Evolutionary conservation across 2,329 filamentous ascomycete species (phyloP).

Genomic region (Pezicula radicicola): DNA sequence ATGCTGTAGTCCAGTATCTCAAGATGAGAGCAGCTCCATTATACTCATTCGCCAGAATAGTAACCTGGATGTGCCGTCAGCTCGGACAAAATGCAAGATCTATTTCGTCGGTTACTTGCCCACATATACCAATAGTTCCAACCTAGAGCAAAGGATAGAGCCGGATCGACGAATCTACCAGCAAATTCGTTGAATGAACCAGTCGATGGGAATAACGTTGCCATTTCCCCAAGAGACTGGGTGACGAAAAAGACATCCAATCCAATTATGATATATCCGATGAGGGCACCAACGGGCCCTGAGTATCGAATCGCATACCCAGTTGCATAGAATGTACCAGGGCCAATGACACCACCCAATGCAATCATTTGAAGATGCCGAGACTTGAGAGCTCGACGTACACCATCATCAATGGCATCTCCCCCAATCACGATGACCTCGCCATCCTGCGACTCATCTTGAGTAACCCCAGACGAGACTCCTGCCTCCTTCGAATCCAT

Average conservation of each 20-base stretch:
- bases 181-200: conserved; percentile 15
- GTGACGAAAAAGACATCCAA: conserved; percentile 34
- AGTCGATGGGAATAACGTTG: conserved; percentile 33
- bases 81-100: too few species aligned
- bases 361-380: conserved; percentile 58
- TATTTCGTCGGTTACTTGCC: neutral
- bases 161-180: conserved; percentile 47
- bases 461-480: too few species aligned
- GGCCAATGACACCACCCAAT: conserved; percentile 47
- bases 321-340: neutral
- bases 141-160: conserved; percentile 43
- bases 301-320: neutral
- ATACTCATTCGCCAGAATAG: conserved; percentile 76
- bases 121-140: conserved; percentile 46
- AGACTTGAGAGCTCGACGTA: conserved; percentile 46
- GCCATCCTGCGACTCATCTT: neutral
- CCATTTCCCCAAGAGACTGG: conserved; percentile 54
- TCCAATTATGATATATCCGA: neutral
- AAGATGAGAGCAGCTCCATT: conserved; percentile 81
- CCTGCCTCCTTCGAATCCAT: too few species aligned
- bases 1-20: conserved; percentile 61
- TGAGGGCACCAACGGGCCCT: neutral
- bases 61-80: conserved; percentile 54
- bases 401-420: conserved; percentile 4
- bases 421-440: neutral